These are phyloP conservation scores for Gentiana macrophylla DNA, from an alignment of 257 asterid genomes.

Conservation along the genomic window DNA sequence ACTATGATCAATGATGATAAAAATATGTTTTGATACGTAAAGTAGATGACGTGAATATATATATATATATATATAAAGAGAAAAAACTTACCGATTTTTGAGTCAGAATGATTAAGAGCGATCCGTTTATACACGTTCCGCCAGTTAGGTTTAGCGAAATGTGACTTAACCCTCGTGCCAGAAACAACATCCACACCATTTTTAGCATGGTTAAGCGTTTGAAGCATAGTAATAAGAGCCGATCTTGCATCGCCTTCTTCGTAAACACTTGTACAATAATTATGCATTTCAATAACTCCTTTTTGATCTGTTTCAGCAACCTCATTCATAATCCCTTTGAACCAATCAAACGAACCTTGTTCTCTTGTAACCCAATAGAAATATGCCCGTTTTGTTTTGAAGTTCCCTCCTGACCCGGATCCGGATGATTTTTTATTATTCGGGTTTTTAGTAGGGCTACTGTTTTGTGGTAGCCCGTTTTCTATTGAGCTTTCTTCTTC, in stretches of 20 bases:
- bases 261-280: conserved; percentile 74
- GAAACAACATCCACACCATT: conserved; percentile 71
- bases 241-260: conserved; percentile 88
- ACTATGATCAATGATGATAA: too few species aligned
- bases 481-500: conserved; percentile 37
- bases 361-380: conserved; percentile 86
- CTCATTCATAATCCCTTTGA: conserved; percentile 75
- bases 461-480: conserved; percentile 18
- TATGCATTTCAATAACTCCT: conserved; percentile 74
- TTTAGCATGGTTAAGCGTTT: conserved; percentile 64
- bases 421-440: conserved; percentile 19
- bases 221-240: conserved; percentile 77
- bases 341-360: conserved; percentile 82
- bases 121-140: conserved; percentile 56
- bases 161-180: conserved; percentile 73
- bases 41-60: too few species aligned
- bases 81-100: conserved; percentile 48
- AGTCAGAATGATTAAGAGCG: conserved; percentile 51
- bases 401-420: conserved; percentile 24
- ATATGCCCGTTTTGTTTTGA: conserved; percentile 57
- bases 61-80: too few species aligned
- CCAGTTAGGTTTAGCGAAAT: conserved; percentile 87
- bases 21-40: too few species aligned
- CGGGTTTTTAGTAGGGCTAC: conserved; percentile 8
- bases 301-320: conserved; percentile 60